Conservation (phyloP, 2,329 filamentous ascomycete species). For the Ceratocystis variospora region DNA sequence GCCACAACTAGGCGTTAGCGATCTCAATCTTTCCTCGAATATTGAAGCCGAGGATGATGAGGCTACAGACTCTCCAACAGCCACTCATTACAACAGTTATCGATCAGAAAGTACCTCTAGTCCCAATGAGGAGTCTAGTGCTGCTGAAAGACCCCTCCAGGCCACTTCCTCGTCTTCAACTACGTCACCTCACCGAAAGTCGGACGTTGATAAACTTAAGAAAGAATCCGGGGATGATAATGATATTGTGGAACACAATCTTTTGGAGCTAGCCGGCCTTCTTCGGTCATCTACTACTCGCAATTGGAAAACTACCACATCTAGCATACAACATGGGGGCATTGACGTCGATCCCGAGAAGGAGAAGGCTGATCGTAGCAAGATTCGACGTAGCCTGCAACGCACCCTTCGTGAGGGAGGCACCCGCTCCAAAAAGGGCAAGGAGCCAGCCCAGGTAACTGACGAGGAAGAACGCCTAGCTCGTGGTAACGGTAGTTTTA, state of each 20-base stretch:
- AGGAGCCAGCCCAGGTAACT: slow-evolving; percentile 36
- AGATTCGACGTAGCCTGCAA: slow-evolving; percentile 73
- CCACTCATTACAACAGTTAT: not conserved
- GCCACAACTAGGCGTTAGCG: not conserved
- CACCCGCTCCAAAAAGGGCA: slow-evolving; percentile 58
- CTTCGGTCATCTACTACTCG: slow-evolving; percentile 25
- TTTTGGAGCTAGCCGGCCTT: slow-evolving; percentile 54
- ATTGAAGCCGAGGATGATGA: slow-evolving; percentile 14
- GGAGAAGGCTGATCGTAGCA: slow-evolving; percentile 46
- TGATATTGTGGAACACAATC: slow-evolving; percentile 53
- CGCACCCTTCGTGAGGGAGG: slow-evolving; percentile 75
- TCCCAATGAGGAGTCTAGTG: slow-evolving; percentile 7
- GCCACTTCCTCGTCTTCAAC: not conserved
- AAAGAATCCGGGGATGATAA: slow-evolving; percentile 31
- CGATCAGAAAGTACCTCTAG: slow-evolving; percentile 5
- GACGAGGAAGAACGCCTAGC: slow-evolving; percentile 53
- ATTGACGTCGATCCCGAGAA: slow-evolving; percentile 21
- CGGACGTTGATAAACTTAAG: slow-evolving; percentile 30
- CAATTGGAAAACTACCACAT: slow-evolving; percentile 13
- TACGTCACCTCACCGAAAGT: not conserved
- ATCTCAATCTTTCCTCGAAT: not conserved
- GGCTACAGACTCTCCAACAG: not conserved
- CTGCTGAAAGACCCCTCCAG: slow-evolving; percentile 25
- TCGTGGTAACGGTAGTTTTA: slow-evolving; percentile 76
- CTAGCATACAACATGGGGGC: slow-evolving; percentile 14